Percentiles rank a stretch among this genome's conserved stretches.
phyloP scores from a whole-genome alignment of 148 eudicot species.

The Rhododendron kiyosumense region DNA sequence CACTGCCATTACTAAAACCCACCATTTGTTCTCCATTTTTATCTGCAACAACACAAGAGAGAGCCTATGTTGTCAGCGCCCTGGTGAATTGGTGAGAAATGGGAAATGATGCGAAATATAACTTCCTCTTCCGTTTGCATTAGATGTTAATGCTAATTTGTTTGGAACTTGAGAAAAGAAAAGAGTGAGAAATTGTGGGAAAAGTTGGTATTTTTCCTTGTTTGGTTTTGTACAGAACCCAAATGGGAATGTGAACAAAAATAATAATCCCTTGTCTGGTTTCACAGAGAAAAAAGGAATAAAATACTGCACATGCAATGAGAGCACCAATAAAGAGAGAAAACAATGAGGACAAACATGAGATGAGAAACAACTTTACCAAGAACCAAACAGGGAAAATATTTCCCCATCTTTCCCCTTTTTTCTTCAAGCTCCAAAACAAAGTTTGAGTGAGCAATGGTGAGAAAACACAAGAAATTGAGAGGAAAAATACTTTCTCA shows the following conservation, averaged over 20 bases:
- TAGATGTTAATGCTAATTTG: background rate
- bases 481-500: background rate
- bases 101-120: background rate
- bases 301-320: background rate
- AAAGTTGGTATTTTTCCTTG: background rate
- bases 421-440: background rate
- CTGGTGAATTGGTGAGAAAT: background rate
- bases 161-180: background rate
- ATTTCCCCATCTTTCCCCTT: background rate
- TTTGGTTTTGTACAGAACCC: background rate
- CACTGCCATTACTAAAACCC: background rate
- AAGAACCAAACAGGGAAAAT: background rate
- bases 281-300: background rate
- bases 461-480: background rate
- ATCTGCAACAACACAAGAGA: background rate
- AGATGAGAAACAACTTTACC: background rate
- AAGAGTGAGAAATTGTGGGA: background rate
- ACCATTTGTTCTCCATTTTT: constrained; percentile 12
- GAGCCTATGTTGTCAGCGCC: background rate
- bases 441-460: background rate
- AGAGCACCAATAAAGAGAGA: background rate
- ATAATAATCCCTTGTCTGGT: background rate
- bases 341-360: too few relatives aligned
- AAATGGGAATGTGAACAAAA: background rate
- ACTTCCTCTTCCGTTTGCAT: background rate